Evolutionary conservation across 108 stramenopile genomes (phyloP), one percentile per base, ranked within the genome.

Genomic region (Nitzschia putrida): DNA sequence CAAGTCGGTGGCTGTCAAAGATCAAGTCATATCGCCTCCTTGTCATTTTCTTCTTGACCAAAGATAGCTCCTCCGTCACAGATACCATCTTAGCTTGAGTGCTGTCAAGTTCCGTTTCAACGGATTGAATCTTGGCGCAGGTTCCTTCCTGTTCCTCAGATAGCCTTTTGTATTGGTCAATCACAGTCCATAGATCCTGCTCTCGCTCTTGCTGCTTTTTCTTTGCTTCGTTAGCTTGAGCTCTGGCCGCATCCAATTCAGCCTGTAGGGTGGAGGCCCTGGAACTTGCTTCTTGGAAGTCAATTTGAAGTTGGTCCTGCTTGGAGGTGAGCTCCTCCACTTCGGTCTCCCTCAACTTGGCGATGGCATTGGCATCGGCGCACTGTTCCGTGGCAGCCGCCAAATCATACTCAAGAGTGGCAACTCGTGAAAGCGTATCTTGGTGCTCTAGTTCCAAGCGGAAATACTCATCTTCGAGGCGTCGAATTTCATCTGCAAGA

Each of bases 121-220:
- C 53, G 43, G 25, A 23, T 25, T 56, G n/a, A 38, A 73, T 42
- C 37, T 58, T 47, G 37, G 26, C 41, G 18, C 38, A 37, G 34
- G 21, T 65, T 24, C 16, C 44, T 11, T 34, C 0, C 29, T 73
- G 25, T 18, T 73, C 56, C 41, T 37, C 42, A 10, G 51, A 42
- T 23, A 73, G 25, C 9, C 18, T 54, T 39, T 73, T 73, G 72
- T 65, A 73, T 49, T 65, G 72, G 10, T 23, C 72, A 38, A 73
- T 73, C 6, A 65, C 72, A 18, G 57, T 59, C 45, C 44, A 40
- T 20, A 73, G 24, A 13, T 64, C 61, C 2, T 40, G n/a, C 13
- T 64, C 63, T 42, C 72, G 53, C 12, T 43, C n/a, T 38, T 20
- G 39, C 0, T 26, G 53, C 37, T 65, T 64, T 7, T 57, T 43